phyloP scores from a whole-genome alignment of 805 yeast genomes.

The Teunomyces pallodes region DNA sequence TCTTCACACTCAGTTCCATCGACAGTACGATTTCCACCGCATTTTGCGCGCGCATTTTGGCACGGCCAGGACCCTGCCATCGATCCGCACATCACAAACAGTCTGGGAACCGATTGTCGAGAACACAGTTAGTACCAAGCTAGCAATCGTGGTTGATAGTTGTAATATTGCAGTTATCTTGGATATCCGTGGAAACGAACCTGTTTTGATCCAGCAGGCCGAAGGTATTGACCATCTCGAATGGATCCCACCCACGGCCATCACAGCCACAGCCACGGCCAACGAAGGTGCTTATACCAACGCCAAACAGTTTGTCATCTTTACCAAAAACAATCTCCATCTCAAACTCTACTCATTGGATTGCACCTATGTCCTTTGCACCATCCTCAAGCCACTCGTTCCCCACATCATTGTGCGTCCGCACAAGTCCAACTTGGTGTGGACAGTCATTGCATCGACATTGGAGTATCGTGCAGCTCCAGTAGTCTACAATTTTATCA shows the following conservation, averaged over 20 bases:
- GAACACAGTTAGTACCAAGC: constrained; percentile 19
- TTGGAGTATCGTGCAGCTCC: constrained; percentile 18
- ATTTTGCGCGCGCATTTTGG: not conserved
- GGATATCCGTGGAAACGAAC: constrained; percentile 21
- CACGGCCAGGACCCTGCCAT: not conserved
- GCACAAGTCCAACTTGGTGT: constrained; percentile 15
- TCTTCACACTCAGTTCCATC: constrained; percentile 1
- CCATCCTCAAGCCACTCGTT: constrained; percentile 31
- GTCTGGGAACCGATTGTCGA: constrained; percentile 22
- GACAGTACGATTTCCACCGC: constrained; percentile 8
- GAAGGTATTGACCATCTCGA: constrained; percentile 30
- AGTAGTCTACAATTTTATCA: constrained; percentile 26
- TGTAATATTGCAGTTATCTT: constrained; percentile 20
- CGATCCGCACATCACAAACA: not conserved
- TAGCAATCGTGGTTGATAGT: constrained; percentile 26
- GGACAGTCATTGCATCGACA: constrained; percentile 31
- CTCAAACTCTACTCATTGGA: constrained; percentile 37
- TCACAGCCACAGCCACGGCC: not conserved
- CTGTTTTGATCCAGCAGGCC: constrained; percentile 31
- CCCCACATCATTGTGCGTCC: constrained; percentile 18
- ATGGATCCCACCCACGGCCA: constrained; percentile 31
- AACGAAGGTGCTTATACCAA: constrained; percentile 30
- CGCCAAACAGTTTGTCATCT: constrained; percentile 32
- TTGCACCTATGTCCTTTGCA: constrained; percentile 30
- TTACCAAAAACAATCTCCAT: constrained; percentile 23